These are phyloP conservation scores for Suhomyces canberraensis DNA, from an alignment of 805 yeast genomes.

Conservation along the genomic window DNA sequence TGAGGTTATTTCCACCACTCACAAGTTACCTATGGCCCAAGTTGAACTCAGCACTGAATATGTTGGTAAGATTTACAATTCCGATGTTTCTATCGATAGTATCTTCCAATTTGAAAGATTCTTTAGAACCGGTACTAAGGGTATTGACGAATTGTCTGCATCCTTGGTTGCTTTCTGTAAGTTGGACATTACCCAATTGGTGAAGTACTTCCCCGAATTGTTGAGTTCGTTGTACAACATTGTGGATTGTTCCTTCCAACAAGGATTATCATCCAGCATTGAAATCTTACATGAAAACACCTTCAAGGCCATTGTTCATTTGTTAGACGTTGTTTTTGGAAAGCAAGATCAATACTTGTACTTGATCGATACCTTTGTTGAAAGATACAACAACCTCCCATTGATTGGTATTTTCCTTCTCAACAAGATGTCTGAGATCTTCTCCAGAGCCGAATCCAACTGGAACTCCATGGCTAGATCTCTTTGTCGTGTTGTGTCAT, in stretches of 20 bases:
- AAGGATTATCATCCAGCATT: slow-evolving; percentile 20
- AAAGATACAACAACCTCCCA: slow-evolving; percentile 38
- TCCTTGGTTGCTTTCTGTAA: slow-evolving; percentile 50
- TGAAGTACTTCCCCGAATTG: slow-evolving; percentile 62
- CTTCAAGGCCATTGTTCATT: slow-evolving; percentile 58
- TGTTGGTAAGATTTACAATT: slow-evolving; percentile 64
- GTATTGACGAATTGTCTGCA: slow-evolving; percentile 44
- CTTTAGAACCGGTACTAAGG: slow-evolving; percentile 40
- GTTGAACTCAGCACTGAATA: slow-evolving; percentile 59
- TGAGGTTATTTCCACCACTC: slow-evolving; percentile 40
- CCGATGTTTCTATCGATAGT: slow-evolving; percentile 52
- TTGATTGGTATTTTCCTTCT: slow-evolving; percentile 51
- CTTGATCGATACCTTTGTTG: slow-evolving; percentile 50
- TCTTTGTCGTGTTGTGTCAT: slow-evolving; percentile 55
- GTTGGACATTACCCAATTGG: slow-evolving; percentile 50
- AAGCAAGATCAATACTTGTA: slow-evolving; percentile 62
- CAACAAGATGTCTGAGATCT: slow-evolving; percentile 43
- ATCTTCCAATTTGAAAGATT: slow-evolving; percentile 52
- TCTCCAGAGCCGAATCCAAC: slow-evolving; percentile 46
- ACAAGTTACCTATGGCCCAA: slow-evolving; percentile 39
- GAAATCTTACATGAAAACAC: slow-evolving; percentile 32
- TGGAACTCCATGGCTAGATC: slow-evolving; percentile 68
- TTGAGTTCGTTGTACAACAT: slow-evolving; percentile 35
- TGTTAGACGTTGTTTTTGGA: slow-evolving; percentile 61
- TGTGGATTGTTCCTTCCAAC: slow-evolving; percentile 25